Conservation (phyloP, 75 land plant species). For the Gnetum montanum region DNA sequence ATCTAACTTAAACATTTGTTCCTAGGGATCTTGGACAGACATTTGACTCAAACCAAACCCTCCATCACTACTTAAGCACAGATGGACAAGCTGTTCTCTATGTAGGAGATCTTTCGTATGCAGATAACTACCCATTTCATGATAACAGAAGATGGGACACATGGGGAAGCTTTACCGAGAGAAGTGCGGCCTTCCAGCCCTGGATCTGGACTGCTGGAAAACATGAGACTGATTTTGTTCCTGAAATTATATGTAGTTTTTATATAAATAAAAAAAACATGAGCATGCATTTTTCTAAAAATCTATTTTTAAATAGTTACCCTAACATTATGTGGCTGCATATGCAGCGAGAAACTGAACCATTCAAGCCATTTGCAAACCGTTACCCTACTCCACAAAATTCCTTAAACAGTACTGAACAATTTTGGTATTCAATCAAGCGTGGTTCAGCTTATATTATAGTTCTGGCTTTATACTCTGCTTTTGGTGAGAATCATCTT, state of each 20-base stretch:
- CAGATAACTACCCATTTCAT: constrained; percentile 18
- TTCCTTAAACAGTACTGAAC: constrained; percentile 22
- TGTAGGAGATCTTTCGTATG: constrained; percentile 47
- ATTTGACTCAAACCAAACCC: constrained; percentile 27
- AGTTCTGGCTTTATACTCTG: constrained; percentile 36
- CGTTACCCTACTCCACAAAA: constrained; percentile 19
- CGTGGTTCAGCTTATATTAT: constrained; percentile 66
- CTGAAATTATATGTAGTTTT: constrained; percentile 33
- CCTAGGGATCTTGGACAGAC: constrained; percentile 53
- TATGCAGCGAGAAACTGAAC: too few relatives aligned
- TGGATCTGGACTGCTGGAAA: constrained; percentile 58
- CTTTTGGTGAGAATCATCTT: constrained; percentile 25
- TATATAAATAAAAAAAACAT: too few relatives aligned
- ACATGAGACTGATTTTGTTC: constrained; percentile 38
- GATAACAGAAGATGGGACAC: constrained; percentile 61
- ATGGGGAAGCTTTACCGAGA: constrained; percentile 43
- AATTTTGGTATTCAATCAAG: too few relatives aligned
- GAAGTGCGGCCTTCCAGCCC: constrained; percentile 42
- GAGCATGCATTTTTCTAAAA: too few relatives aligned
- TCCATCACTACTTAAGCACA: constrained; percentile 28
- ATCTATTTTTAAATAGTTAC: constrained; percentile 18
- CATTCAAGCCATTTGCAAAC: too few relatives aligned
- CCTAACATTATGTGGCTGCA: too few relatives aligned
- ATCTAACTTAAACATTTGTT: too few relatives aligned
- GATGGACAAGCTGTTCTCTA: constrained; percentile 33